Base-by-base conservation (phyloP, 2,329 filamentous ascomycete species). In the Trichoderma aggressivum region DNA sequence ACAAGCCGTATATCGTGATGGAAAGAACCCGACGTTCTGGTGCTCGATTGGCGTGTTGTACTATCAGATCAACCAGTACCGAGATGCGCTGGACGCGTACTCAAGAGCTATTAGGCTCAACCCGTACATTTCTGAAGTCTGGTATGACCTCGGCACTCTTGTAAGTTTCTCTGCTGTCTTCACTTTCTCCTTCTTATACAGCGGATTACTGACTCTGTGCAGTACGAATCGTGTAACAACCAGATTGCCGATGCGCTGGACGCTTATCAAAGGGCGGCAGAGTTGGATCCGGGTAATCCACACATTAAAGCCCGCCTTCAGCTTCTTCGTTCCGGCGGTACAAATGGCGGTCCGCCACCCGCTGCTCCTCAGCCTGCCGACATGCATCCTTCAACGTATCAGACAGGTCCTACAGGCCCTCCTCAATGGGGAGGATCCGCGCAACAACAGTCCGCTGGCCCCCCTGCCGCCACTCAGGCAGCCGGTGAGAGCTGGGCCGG, bases 151-250 rank as follows among this genome's bases (percentile, higher is more conserved):
- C 50, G 96, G 96, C 73, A 99, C 96, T 76, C 79, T 99, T 85
- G 93, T 97, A 88, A 86, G 92, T 88, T 71, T 39, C 16, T 34
- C 6, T 32, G 7, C 5, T 32, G 50, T 14, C 24, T 30, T 21
- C 56, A 50, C 14, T 21, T n/a, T 34, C 12, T 34, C 7, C 34
- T 61, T 21, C 36, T 16, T n/a, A 53, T 2, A 30, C 7, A 26
- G 18, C 24, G 21, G n/a, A 16, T 43, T 65, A 65, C 80, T 85
- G 74, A 85, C 78, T 59, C 60, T 43, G 26, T 32, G 21, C 75
- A 97, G 92, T 99, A 99, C 79, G 96, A 99, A 81, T 97, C 94
- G 30, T 99, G 96, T 82, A 98, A 99, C 86, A 98, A 98, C 83
- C 96, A 99, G 82, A 97, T 97, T 71, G 93, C 91, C 66, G 96